Evolutionary conservation across 495 filamentous ascomycete genomes (phyloP).

Genomic region (Hypoxylon trugodes): DNA sequence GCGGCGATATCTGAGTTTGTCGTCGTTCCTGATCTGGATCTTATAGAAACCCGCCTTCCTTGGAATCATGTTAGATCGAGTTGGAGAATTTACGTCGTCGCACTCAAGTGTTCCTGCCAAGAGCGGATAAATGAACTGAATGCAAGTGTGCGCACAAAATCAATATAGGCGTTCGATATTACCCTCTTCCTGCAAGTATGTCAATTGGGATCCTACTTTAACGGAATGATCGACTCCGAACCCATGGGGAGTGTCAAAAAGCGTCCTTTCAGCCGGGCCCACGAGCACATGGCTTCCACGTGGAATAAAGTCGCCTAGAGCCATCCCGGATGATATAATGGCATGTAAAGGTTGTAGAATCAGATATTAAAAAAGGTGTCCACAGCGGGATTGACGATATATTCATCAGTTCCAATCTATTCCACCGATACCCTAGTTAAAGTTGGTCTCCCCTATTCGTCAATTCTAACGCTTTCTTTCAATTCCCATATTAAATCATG

Average conservation of each 20-base stretch:
- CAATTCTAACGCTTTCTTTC: background rate
- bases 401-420: constrained; percentile 17
- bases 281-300: constrained; percentile 33
- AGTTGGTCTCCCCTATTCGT: background rate
- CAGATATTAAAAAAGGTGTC: constrained; percentile 4
- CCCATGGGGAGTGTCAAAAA: constrained; percentile 6
- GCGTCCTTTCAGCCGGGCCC: constrained; percentile 31
- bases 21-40: background rate
- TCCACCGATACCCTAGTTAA: constrained; percentile 7
- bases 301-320: constrained; percentile 26
- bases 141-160: background rate
- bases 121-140: constrained; percentile 31
- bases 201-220: constrained; percentile 3
- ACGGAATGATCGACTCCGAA: constrained; percentile 30
- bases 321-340: background rate
- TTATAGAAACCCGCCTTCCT: constrained; percentile 17
- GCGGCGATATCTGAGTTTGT: background rate
- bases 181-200: background rate
- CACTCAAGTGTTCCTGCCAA: constrained; percentile 1
- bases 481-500: constrained; percentile 23
- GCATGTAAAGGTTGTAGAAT: constrained; percentile 1
- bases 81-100: background rate
- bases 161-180: constrained; percentile 9
- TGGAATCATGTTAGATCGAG: background rate
- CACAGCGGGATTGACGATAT: constrained; percentile 7